Conservation (phyloP, 208 protist genomes). For the Crithidia expoeki region DNA sequence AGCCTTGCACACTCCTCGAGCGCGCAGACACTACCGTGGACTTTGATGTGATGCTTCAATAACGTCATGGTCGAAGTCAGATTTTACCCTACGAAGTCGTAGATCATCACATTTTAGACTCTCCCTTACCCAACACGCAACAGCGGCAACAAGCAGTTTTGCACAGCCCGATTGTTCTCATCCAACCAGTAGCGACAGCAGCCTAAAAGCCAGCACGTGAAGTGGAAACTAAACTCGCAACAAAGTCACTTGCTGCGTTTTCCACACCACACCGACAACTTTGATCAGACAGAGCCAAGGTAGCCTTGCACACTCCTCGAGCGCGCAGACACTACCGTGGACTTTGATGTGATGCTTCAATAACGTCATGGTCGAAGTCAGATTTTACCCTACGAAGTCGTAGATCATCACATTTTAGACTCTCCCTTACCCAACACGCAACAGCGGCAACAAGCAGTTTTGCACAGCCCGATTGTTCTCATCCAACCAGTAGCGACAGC, state of each 20-base stretch:
- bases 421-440: too few species aligned
- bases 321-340: slow-evolving; percentile 7
- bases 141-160: too few species aligned
- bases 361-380: slow-evolving; percentile 41
- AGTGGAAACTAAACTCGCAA: too few species aligned
- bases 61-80: slow-evolving; percentile 42
- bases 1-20: not conserved
- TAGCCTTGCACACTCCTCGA: not conserved
- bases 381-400: slow-evolving; percentile 70
- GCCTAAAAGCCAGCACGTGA: too few species aligned
- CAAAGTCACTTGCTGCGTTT: too few species aligned
- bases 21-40: slow-evolving; percentile 8
- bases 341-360: slow-evolving; percentile 10
- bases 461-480: too few species aligned
- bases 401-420: slow-evolving; percentile 6
- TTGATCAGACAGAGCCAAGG: slow-evolving; percentile 4
- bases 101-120: slow-evolving; percentile 4
- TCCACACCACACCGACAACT: too few species aligned
- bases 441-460: too few species aligned
- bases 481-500: too few species aligned
- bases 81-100: slow-evolving; percentile 68
- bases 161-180: too few species aligned
- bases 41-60: slow-evolving; percentile 14
- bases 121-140: too few species aligned
- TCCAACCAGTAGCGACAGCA: too few species aligned